Evolutionary conservation across 106 monocot species (phyloP).

Genomic region (Dendrobium nobile): DNA sequence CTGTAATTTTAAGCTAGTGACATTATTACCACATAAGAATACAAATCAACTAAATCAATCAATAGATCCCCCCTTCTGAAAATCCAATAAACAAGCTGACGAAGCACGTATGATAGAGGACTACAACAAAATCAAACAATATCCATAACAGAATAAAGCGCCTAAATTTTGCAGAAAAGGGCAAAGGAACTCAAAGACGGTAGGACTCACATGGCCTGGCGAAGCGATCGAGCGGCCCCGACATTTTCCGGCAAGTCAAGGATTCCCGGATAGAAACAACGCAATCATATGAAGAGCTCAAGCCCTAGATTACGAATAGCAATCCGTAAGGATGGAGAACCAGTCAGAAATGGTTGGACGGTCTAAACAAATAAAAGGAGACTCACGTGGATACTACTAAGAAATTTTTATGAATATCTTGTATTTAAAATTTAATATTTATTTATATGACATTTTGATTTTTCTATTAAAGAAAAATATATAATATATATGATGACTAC

Average conservation of each 20-base stretch:
- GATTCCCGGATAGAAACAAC: neutral
- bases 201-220: conserved; percentile 6
- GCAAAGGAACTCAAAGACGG: neutral
- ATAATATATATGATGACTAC: too few relatives aligned
- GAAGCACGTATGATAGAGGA: neutral
- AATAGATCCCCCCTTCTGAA: neutral
- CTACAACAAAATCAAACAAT: neutral
- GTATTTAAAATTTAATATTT: too few relatives aligned
- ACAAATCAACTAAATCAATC: neutral
- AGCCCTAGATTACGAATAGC: conserved; percentile 5
- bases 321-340: neutral
- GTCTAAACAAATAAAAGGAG: neutral
- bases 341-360: neutral
- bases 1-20: too few relatives aligned
- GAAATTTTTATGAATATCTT: too few relatives aligned
- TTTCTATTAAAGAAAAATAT: too few relatives aligned
- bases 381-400: too few relatives aligned
- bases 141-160: neutral
- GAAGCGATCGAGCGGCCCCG: conserved; percentile 17
- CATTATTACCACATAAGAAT: neutral
- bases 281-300: neutral
- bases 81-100: neutral
- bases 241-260: conserved; percentile 5
- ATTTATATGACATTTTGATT: too few relatives aligned
- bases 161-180: neutral